Conservation (phyloP, 2,329 filamentous ascomycete species). For the Alternaria angustiovoidea region DNA sequence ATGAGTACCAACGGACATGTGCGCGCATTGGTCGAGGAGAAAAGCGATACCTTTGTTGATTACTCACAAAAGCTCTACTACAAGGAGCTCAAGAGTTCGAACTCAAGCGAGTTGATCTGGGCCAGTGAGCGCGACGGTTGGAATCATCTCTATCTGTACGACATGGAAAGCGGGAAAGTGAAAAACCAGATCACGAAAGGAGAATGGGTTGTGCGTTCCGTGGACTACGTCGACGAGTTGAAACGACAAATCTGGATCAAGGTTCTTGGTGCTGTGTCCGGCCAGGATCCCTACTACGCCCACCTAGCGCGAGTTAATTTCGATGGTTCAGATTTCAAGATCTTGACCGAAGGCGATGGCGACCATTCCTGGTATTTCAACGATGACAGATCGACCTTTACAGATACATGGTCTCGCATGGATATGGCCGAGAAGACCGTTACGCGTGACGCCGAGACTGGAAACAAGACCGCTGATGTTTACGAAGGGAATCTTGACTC, state of each 20-base stretch:
- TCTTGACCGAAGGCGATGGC: constrained; percentile 36
- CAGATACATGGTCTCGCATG: constrained; percentile 38
- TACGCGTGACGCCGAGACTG: constrained; percentile 22
- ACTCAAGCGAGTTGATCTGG: constrained; percentile 34
- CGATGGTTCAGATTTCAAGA: constrained; percentile 35
- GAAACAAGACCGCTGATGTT: constrained; percentile 24
- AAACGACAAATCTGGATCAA: constrained; percentile 33
- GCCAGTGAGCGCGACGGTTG: constrained; percentile 38
- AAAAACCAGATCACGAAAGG: constrained; percentile 50
- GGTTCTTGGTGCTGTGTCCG: constrained; percentile 28
- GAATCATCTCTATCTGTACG: constrained; percentile 41
- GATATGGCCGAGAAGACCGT: constrained; percentile 33
- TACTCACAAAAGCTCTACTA: constrained; percentile 29
- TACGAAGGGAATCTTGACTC: constrained; percentile 25
- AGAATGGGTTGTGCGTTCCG: constrained; percentile 42
- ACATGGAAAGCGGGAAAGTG: constrained; percentile 46
- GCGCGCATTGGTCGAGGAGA: constrained; percentile 33
- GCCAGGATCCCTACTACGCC: constrained; percentile 28
- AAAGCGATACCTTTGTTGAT: constrained; percentile 34
- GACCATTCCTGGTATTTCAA: constrained; percentile 16
- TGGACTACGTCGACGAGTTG: constrained; percentile 34
- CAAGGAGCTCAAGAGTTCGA: constrained; percentile 14
- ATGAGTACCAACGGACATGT: constrained; percentile 31
- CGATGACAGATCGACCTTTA: constrained; percentile 26
- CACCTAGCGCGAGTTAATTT: constrained; percentile 39